Evolutionary conservation across 2,329 filamentous ascomycete species (phyloP), one percentile per base, ranked within the genome.

Genomic region (Clonostachys rhizophaga): DNA sequence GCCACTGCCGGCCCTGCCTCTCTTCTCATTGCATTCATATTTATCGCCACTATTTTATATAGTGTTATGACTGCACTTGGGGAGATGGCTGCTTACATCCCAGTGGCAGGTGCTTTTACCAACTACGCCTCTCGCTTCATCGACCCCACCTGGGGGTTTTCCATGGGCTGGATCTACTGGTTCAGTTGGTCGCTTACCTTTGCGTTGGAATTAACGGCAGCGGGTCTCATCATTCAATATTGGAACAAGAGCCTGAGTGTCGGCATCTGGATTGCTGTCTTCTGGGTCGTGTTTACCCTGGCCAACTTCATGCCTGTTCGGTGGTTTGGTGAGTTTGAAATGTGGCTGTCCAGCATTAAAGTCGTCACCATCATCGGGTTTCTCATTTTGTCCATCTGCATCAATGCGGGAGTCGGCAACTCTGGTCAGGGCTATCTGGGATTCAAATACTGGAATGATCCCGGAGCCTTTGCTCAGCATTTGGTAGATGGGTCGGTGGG

Each of bases 101-200:
- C 89, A 6, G 82, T 91, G 35, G 74, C 85, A 17, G 89, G 87
- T 49, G 84, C 86, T 39, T 91, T 91, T 61, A 87, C 86, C 33
- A 77, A 83, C 40, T 92, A 91, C 57, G 86, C 87, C 18, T 77
- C 82, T 37, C 84, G 88, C 16, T 89, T 92, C 56, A 76, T 90
- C 52, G 83, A 88, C 58, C 83, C 81, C 11, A 83, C 83, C 47
- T 70, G 90, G 43, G 86, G 86, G 8, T 91, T 91, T 57, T 77
- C 86, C 17, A 86, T 91, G 76, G 87, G 88, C 17, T 91, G 87
- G 87, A 83, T 89, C 50, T 91, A 91, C 66, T 91, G 85, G 84
- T 90, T 90, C 59, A 84, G 78, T 36, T 91, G 84, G 85, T 75
- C 82, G 16, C 81, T 86, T 48, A 89, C 86, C 0, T 87, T 81